A percentile compares a stretch with the other conserved stretches of the same genome.
These are phyloP conservation scores for Pulveroboletus sp. DNA, from an alignment of 768 basidiomycete genomes.

Conservation along the genomic window DNA sequence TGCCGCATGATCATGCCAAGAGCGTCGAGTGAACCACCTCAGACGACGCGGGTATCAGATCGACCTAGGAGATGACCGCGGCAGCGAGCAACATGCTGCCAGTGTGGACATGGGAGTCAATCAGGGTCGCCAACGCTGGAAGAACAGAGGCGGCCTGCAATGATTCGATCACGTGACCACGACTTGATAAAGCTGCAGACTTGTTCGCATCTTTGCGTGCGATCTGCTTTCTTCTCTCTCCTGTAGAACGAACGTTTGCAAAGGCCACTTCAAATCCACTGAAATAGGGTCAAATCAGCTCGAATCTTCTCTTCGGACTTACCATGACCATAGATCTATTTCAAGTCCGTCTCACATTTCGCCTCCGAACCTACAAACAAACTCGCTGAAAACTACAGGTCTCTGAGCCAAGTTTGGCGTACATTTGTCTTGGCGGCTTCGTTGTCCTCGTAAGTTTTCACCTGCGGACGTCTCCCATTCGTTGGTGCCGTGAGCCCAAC, in stretches of 20 bases:
- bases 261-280: background rate
- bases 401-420: conserved; percentile 49
- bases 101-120: background rate
- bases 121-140: too few relatives aligned
- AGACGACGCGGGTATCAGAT: too few relatives aligned
- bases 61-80: conserved; percentile 12
- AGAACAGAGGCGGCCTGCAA: too few relatives aligned
- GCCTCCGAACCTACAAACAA: conserved; percentile 4
- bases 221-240: too few relatives aligned
- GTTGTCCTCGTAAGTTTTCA: conserved; percentile 38
- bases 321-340: conserved; percentile 21
- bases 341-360: conserved; percentile 20
- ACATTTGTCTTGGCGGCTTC: conserved; percentile 59
- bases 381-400: conserved; percentile 39
- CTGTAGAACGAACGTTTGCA: too few relatives aligned
- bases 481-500: background rate
- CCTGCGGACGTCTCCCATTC: background rate
- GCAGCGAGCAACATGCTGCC: conserved; percentile 2
- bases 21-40: conserved; percentile 33
- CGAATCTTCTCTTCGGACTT: too few relatives aligned
- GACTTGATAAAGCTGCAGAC: too few relatives aligned
- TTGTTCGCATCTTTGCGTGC: too few relatives aligned
- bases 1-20: conserved; percentile 35
- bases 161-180: too few relatives aligned
- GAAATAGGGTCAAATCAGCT: background rate